These are phyloP conservation scores for Stephanodiscus minutulus DNA, from an alignment of 108 stramenopile genomes.

Conservation along the genomic window DNA sequence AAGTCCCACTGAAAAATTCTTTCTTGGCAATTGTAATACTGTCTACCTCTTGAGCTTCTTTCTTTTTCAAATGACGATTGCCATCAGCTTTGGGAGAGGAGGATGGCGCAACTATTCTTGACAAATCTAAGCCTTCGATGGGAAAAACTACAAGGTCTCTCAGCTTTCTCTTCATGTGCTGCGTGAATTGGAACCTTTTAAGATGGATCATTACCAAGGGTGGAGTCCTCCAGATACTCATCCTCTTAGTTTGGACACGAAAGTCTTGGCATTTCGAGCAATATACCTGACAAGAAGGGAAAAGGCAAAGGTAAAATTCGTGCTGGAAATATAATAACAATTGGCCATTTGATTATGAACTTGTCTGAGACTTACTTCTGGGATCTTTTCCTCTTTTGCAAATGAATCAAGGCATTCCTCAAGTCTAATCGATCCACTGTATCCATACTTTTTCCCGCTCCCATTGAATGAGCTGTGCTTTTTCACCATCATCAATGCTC, in stretches of 20 bases:
- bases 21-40: conserved; percentile 11
- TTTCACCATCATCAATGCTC: conserved; percentile 54
- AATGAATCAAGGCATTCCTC: conserved; percentile 88
- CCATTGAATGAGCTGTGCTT: conserved; percentile 68
- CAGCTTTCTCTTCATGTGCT: conserved; percentile 88
- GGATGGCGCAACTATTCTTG: conserved; percentile 76
- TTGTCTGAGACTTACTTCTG: conserved; percentile 57
- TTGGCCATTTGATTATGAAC: not conserved
- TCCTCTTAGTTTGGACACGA: conserved; percentile 82
- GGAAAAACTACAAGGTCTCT: conserved; percentile 93
- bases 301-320: not conserved
- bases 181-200: conserved; percentile 96
- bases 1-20: conserved; percentile 24
- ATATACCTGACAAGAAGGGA: conserved; percentile 52
- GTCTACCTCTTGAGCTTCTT: not conserved
- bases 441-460: conserved; percentile 55
- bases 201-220: conserved; percentile 94
- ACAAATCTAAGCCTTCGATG: conserved; percentile 85
- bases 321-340: not conserved
- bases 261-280: conserved; percentile 93
- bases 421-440: conserved; percentile 71
- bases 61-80: conserved; percentile 7
- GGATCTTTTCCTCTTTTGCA: conserved; percentile 86
- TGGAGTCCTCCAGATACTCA: conserved; percentile 92
- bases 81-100: conserved; percentile 14